Evolutionary conservation across 192 early-diverging fungal species (phyloP), one percentile per base, ranked within the genome.

Genomic region (Podila epicladia): DNA sequence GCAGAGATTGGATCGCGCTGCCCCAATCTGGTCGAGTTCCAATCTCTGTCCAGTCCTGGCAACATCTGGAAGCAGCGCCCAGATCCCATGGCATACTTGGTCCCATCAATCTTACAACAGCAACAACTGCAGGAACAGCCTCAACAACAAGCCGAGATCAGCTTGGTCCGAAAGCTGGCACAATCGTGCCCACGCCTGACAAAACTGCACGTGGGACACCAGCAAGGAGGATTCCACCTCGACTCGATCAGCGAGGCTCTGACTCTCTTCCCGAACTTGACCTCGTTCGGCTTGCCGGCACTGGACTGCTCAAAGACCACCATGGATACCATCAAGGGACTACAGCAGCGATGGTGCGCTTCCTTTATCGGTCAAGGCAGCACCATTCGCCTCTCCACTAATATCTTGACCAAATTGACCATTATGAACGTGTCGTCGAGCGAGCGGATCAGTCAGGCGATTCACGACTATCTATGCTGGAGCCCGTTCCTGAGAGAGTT

Each of bases 381-480:
- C 13, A 15, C 41, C 15, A 45, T 45, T 17, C 41, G 41, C 41
- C 48, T 2, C 3, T 22, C 33, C 20, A 38, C 45, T 2, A 29
- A 24, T 20, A 73, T 73, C 24, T n/a, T 80, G 48, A 80, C 77
- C 2, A 73, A 45, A 3, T 53, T 80, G 17, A 69, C 61, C 22
- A 80, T 80, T 28, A 73, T 73, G 66, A 80, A 80, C 35, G 77
- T 80, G 12, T 65, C 70, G n/a, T 72, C 77, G 41, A 73, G 61
- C 35, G 77, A 80, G 48, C 68, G 68, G 19, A 48, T 80, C 31
- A 80, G 77, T 9, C 71, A 61, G 57, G 77, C 77, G 22, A 38
- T 80, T 4, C 77, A 80, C 26, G 77, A 80, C n/a, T 80, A 60
- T 60, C 51, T 80, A 4, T 80, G 71, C 57, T 80, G 77, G 77